Conservation (phyloP, 2,329 filamentous ascomycete species). For the Diaporthe nobilis region DNA sequence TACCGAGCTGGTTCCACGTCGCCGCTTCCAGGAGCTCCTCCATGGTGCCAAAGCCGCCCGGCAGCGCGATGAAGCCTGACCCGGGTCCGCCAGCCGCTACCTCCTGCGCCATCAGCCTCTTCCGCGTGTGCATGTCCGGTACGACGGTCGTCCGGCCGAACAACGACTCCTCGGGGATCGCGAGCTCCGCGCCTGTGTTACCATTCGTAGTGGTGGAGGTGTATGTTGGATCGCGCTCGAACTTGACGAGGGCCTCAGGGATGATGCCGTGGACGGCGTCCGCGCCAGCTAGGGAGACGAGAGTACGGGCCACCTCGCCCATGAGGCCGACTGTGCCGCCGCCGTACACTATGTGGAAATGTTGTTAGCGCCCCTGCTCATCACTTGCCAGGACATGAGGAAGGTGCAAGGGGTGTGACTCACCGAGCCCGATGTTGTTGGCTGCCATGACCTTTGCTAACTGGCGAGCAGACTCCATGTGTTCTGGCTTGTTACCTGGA, state of each 20-base stretch:
- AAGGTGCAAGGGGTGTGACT: constrained; percentile 44
- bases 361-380: neutral
- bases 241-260: constrained; percentile 84
- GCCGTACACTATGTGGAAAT: constrained; percentile 78
- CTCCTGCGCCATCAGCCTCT: constrained; percentile 92
- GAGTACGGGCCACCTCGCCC: constrained; percentile 91
- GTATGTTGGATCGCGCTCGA: constrained; percentile 78
- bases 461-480: constrained; percentile 82
- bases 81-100: constrained; percentile 86
- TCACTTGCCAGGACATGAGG: neutral
- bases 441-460: constrained; percentile 82
- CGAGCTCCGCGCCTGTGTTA: constrained; percentile 58
- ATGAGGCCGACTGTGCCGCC: constrained; percentile 95
- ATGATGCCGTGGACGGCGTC: constrained; percentile 93
- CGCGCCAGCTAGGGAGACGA: constrained; percentile 87
- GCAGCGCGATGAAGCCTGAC: constrained; percentile 89
- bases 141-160: constrained; percentile 93
- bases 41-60: constrained; percentile 92
- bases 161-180: constrained; percentile 72
- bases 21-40: constrained; percentile 94
- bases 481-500: constrained; percentile 78
- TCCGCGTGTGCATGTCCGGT: constrained; percentile 95
- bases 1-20: constrained; percentile 97
- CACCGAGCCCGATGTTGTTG: constrained; percentile 82
- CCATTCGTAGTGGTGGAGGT: constrained; percentile 56